Evolutionary conservation across 2,329 filamentous ascomycete genomes (phyloP).

Genomic region (Trichoderma sp.): DNA sequence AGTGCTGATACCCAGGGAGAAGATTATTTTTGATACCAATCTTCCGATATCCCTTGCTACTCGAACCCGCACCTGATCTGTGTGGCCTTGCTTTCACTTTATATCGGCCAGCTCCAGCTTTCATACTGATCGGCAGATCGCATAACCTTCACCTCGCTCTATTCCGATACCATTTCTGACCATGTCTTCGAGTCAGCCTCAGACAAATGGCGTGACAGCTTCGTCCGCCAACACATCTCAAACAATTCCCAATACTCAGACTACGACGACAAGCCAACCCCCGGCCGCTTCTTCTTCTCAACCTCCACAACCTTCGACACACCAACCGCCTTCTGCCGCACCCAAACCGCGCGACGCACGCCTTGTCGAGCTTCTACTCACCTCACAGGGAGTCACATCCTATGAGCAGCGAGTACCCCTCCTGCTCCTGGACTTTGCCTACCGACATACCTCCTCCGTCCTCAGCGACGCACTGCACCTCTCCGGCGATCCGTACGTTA

Average conservation of each 20-base stretch:
- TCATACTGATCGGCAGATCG: not conserved
- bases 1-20: not conserved
- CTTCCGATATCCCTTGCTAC: not conserved
- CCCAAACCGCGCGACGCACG: slow-evolving; percentile 73
- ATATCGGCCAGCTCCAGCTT: not conserved
- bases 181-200: slow-evolving; percentile 42
- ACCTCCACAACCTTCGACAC: slow-evolving; percentile 19
- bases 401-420: slow-evolving; percentile 82
- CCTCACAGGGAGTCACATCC: slow-evolving; percentile 71
- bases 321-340: slow-evolving; percentile 34
- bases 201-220: slow-evolving; percentile 52
- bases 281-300: slow-evolving; percentile 27
- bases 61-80: not conserved
- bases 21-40: not conserved
- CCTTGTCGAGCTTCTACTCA: slow-evolving; percentile 75
- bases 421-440: slow-evolving; percentile 81
- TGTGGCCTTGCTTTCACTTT: not conserved
- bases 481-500: slow-evolving; percentile 64
- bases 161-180: not conserved
- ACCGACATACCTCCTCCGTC: slow-evolving; percentile 72
- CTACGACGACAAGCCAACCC: slow-evolving; percentile 30
- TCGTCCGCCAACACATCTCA: slow-evolving; percentile 40
- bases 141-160: not conserved
- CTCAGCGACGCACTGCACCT: slow-evolving; percentile 70
- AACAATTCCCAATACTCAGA: slow-evolving; percentile 37